Evolutionary conservation across 2,329 filamentous ascomycete species (phyloP).

Genomic region (Verticillium alfalfae): DNA sequence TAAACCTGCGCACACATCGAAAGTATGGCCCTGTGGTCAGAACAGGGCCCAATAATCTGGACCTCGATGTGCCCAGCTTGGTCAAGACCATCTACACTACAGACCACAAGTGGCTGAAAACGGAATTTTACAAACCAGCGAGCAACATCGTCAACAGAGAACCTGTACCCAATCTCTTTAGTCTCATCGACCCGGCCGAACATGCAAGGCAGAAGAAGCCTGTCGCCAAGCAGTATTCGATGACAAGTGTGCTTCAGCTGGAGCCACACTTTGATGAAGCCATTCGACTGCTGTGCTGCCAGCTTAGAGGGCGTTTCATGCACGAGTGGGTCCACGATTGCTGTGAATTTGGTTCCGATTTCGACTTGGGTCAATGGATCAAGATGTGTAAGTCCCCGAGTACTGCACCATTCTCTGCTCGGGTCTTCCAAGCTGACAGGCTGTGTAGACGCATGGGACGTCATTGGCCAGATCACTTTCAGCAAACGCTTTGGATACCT

Average conservation of each 20-base stretch:
- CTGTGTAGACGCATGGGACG: conserved; percentile 29
- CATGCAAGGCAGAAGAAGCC: conserved; percentile 29
- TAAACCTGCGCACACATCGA: conserved; percentile 19
- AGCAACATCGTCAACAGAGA: conserved; percentile 25
- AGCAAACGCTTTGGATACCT: conserved; percentile 48
- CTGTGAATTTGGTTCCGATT: conserved; percentile 1
- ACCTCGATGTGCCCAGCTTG: conserved; percentile 18
- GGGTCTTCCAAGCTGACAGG: background rate
- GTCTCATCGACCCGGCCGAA: conserved; percentile 20
- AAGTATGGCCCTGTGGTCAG: conserved; percentile 25
- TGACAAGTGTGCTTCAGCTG: conserved; percentile 15
- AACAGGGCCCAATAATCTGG: conserved; percentile 21
- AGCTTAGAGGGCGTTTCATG: conserved; percentile 26
- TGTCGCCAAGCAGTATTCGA: conserved; percentile 27
- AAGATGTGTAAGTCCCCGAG: background rate
- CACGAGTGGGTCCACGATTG: background rate
- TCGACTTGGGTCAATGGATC: conserved; percentile 43
- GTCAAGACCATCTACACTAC: conserved; percentile 20
- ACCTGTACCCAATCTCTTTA: conserved; percentile 32
- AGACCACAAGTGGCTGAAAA: conserved; percentile 21
- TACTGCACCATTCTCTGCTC: no score
- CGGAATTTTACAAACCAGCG: conserved; percentile 27
- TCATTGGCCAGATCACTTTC: conserved; percentile 47
- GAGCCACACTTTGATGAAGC: conserved; percentile 40
- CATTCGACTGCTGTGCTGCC: conserved; percentile 36